phyloP scores from a whole-genome alignment of 1,139 yeast species.

The Sugiyamaella grinbergsii region DNA sequence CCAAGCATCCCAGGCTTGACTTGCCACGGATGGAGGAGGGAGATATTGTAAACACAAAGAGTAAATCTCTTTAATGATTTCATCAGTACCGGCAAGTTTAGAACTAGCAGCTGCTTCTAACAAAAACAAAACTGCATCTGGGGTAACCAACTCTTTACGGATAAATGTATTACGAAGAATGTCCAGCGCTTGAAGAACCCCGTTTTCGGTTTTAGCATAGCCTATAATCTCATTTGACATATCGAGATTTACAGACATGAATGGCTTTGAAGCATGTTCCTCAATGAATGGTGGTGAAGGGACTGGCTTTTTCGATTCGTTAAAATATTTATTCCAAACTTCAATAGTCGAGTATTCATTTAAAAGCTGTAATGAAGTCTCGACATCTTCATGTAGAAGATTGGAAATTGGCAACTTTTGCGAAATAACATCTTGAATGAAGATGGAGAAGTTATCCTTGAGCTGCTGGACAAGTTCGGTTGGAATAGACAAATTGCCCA shows the following conservation, averaged over 20 bases:
- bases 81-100: constrained; percentile 9
- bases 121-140: constrained; percentile 32
- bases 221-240: constrained; percentile 31
- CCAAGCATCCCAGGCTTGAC: constrained; percentile 38
- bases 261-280: constrained; percentile 7
- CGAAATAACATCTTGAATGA: constrained; percentile 28
- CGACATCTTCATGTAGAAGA: constrained; percentile 18
- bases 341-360: constrained; percentile 17
- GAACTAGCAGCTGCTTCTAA: constrained; percentile 29
- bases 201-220: constrained; percentile 30
- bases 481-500: constrained; percentile 34
- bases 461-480: constrained; percentile 27
- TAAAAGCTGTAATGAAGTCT: constrained; percentile 21
- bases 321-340: constrained; percentile 22
- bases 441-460: constrained; percentile 24
- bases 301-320: constrained; percentile 3
- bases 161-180: constrained; percentile 30
- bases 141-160: constrained; percentile 28
- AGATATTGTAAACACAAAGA: constrained; percentile 28
- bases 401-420: constrained; percentile 17
- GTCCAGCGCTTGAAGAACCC: constrained; percentile 30
- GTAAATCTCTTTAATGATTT: constrained; percentile 27
- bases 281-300: constrained; percentile 2
- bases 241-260: constrained; percentile 7
- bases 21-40: constrained; percentile 36